Evolutionary conservation across 202 grass and related monocot species (phyloP).

Genomic region (Hordeum pubiflorum): DNA sequence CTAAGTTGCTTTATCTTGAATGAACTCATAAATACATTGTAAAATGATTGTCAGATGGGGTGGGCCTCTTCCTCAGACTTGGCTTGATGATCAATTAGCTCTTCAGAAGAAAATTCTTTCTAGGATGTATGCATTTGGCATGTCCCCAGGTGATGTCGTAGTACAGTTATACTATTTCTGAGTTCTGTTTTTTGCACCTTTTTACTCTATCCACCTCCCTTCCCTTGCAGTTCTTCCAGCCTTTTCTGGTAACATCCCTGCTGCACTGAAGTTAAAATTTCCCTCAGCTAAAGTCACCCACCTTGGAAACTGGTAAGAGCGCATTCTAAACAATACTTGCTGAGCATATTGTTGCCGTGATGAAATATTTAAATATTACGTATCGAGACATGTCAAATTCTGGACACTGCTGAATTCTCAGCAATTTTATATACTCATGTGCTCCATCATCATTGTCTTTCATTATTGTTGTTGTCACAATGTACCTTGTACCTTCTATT

Average conservation of each 20-base stretch:
- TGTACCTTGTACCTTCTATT: neutral
- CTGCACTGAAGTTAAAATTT: conserved; percentile 45
- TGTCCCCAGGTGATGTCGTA: conserved; percentile 44
- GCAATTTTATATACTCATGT: neutral
- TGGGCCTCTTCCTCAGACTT: conserved; percentile 53
- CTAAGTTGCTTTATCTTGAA: neutral
- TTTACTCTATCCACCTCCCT: neutral
- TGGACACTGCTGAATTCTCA: neutral
- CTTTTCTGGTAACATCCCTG: conserved; percentile 71
- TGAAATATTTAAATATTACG: neutral
- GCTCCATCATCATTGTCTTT: neutral
- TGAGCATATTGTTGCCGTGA: neutral
- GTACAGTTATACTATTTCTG: neutral
- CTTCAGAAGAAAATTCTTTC: conserved; percentile 63
- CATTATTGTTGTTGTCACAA: neutral
- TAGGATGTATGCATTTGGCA: conserved; percentile 63
- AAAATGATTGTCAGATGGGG: conserved; percentile 45
- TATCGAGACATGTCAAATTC: neutral
- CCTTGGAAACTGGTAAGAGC: conserved; percentile 59
- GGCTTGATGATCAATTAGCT: conserved; percentile 60
- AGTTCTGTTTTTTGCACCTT: neutral
- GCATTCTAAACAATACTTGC: conserved; percentile 11
- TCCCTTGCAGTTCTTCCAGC: conserved; percentile 74
- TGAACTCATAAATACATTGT: neutral
- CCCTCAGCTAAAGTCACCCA: conserved; percentile 66